Evolutionary conservation across 1,284 basidiomycete species (phyloP), one percentile per base, ranked within the genome.

Genomic region (Irpex lacteus): DNA sequence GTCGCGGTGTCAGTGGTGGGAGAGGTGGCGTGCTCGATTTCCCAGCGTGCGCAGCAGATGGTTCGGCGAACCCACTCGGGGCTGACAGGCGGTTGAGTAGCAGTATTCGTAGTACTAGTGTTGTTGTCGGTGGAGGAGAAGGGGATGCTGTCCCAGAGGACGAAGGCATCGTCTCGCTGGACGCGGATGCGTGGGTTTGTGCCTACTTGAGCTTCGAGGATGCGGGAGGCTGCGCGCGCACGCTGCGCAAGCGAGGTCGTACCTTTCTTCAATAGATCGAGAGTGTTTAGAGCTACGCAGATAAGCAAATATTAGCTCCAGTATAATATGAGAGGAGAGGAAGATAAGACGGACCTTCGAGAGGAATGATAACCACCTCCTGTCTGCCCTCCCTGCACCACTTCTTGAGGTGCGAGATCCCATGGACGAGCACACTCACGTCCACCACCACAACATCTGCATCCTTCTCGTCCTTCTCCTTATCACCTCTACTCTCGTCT

Each of bases 261-360:
- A 1, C 95, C 95, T 74, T 96, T 97, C 82, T 98, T 98, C 69
- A 97, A 85, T 4, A 96, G 80, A 74, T 98, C 95, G n/a, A 98
- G 85, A 0, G 95, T 97, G 72, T 94, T 95, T 37, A 97, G 83
- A 4, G 91, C 95, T 95, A 72, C 36, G 32, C 4, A 40, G 7
- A n/a, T 47, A 56, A 44, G 5, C 61, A 53, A 38, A 38, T 21
- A 11, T 40, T 49, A 26, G 21, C 50, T 8, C 5, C 2, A 19
- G 2, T 2, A 34, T 19, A 6, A 19, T 44, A 2, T 18, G 32
- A 5, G 6, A 19, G 15, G 32, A 47, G 56, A 19, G 44, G 5
- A 32, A 55, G 65, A 18, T 32, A 50, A 59, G 37, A 59, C 70
- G 49, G 3, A 95, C 94, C 92, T 85, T 97, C 95, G 21, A 94